Evolutionary conservation across 2,329 filamentous ascomycete genomes (phyloP).

Genomic region (Fusarium napiforme): DNA sequence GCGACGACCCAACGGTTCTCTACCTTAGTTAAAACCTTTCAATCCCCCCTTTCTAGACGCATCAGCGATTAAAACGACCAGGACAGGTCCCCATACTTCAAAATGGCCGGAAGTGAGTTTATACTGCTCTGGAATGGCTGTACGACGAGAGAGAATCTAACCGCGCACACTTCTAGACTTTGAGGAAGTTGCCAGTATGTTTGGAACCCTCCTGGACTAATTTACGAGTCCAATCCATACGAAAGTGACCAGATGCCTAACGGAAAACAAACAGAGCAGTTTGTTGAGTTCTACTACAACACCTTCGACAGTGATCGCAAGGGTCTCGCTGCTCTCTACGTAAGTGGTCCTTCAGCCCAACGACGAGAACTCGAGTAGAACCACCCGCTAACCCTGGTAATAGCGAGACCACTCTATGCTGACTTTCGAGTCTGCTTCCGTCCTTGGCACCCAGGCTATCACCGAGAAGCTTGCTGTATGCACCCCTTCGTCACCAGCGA

Average conservation of each 20-base stretch:
- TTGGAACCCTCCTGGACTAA: slow-evolving; percentile 2
- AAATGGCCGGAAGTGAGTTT: slow-evolving; percentile 43
- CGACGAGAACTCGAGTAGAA: slow-evolving; percentile 66
- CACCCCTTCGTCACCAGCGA: slow-evolving; percentile 9
- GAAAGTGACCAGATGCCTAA: background rate
- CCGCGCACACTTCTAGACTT: slow-evolving; percentile 52
- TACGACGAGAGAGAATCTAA: slow-evolving; percentile 38
- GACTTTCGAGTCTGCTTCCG: slow-evolving; percentile 83
- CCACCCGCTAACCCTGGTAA: slow-evolving; percentile 7
- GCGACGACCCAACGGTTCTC: slow-evolving; percentile 46
- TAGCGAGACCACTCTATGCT: slow-evolving; percentile 76
- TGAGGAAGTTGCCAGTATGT: slow-evolving; percentile 61
- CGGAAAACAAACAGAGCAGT: slow-evolving; percentile 72
- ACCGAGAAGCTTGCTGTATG: slow-evolving; percentile 83
- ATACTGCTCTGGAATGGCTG: background rate
- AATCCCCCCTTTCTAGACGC: background rate
- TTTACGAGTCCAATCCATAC: background rate
- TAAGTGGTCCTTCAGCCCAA: slow-evolving; percentile 59
- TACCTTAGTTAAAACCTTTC: background rate
- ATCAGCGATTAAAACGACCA: slow-evolving; percentile 25
- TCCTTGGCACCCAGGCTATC: slow-evolving; percentile 73
- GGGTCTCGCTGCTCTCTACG: slow-evolving; percentile 78
- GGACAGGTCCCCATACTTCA: slow-evolving; percentile 33
- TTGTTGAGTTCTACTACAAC: slow-evolving; percentile 91
- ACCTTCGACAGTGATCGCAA: slow-evolving; percentile 81